Percentiles rank a stretch among this genome's conserved stretches.
Evolutionary conservation across 371 early-diverging fungal genomes (phyloP).

Genomic region (Zopfochytrium polystomum): DNA sequence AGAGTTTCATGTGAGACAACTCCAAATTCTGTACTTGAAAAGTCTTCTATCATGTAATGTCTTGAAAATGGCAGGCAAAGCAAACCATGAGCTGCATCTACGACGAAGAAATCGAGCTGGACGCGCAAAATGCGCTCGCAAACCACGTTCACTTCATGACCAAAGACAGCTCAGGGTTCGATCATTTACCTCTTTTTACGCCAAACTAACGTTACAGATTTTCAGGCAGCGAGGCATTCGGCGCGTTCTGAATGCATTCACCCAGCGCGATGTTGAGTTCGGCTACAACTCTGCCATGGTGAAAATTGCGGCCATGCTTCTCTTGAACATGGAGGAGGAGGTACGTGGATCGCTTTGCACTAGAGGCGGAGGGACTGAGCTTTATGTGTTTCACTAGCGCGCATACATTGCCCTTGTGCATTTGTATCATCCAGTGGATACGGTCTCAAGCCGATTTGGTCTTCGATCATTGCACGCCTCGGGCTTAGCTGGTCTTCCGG

Average conservation of each 20-base stretch:
- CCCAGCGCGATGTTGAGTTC: background rate
- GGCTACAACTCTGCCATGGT: constrained; percentile 3
- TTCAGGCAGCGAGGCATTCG: background rate
- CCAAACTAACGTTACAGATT: background rate
- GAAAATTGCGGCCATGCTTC: constrained; percentile 8
- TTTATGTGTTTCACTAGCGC: constrained; percentile 2
- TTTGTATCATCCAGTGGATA: background rate
- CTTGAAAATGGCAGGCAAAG: background rate
- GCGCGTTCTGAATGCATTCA: constrained; percentile 3
- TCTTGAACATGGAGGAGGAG: constrained; percentile 17
- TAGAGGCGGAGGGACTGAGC: too few species aligned
- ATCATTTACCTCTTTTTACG: too few species aligned
- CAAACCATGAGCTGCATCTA: background rate
- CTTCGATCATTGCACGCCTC: background rate
- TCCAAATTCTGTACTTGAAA: too few species aligned
- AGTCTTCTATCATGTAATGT: background rate
- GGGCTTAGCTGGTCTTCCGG: constrained; percentile 3
- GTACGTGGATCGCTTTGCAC: constrained; percentile 6
- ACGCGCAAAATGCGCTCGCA: background rate
- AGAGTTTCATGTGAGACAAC: too few species aligned
- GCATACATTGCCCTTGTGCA: constrained; percentile 8
- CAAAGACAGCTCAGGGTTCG: constrained; percentile 2
- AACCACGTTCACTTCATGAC: constrained; percentile 14
- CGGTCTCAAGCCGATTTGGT: background rate
- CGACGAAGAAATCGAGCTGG: background rate